A percentile compares a stretch with the other conserved stretches of the same genome.
phyloP scores from a whole-genome alignment of 345 rosid genomes.

The Hibiscus trionum region DNA sequence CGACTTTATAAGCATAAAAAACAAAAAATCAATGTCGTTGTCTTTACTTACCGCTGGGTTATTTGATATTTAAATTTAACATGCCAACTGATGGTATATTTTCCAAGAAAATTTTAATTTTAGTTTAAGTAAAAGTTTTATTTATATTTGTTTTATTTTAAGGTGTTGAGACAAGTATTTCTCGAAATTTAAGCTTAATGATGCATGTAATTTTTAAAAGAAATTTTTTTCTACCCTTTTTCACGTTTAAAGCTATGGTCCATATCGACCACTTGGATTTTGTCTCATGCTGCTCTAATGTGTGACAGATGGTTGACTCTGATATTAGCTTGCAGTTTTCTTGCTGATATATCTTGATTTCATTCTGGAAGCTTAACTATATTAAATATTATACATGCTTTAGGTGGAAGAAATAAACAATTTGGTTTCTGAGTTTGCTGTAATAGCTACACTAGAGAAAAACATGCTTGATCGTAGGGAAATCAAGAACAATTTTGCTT shows the following conservation, averaged over 20 bases:
- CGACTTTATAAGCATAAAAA: neutral
- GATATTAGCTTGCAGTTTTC: constrained; percentile 14
- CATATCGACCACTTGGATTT: neutral
- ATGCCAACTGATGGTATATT: neutral
- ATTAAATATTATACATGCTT: neutral
- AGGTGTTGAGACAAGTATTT: no score
- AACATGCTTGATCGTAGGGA: constrained; percentile 31
- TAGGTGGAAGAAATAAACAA: constrained; percentile 55
- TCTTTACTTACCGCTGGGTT: neutral
- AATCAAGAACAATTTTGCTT: constrained; percentile 14
- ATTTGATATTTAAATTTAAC: neutral
- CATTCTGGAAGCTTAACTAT: constrained; percentile 8
- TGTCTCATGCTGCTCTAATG: neutral
- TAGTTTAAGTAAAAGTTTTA: neutral
- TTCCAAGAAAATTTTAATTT: neutral
- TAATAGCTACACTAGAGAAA: constrained; percentile 43
- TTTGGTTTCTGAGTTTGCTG: constrained; percentile 64
- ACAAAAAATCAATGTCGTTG: neutral
- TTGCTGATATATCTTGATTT: constrained; percentile 15
- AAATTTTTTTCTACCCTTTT: no score
- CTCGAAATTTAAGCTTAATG: no score
- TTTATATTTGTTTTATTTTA: neutral
- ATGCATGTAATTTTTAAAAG: no score
- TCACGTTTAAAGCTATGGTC: neutral
- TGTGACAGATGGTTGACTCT: neutral